Evolutionary conservation across 2,329 filamentous ascomycete genomes (phyloP).

Genomic region (Camillea tinctor): DNA sequence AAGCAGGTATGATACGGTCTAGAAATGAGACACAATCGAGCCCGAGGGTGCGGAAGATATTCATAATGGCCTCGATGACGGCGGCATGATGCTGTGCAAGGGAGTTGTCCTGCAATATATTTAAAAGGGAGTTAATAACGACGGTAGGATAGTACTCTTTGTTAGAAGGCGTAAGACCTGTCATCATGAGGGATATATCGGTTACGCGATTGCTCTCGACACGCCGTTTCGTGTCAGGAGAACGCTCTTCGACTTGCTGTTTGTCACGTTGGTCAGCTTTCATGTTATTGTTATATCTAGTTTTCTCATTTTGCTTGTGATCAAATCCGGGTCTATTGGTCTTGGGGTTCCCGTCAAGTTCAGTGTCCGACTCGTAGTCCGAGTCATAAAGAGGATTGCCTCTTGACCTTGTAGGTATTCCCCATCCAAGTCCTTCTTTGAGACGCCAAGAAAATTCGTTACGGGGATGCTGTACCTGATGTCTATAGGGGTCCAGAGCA

Average conservation of each 20-base stretch:
- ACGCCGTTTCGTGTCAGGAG: slow-evolving; percentile 73
- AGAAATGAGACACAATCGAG: slow-evolving; percentile 95
- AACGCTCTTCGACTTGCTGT: slow-evolving; percentile 82
- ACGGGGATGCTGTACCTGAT: slow-evolving; percentile 56
- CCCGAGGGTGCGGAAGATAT: slow-evolving; percentile 94
- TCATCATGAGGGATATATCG: slow-evolving; percentile 98
- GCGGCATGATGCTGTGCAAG: slow-evolving; percentile 87
- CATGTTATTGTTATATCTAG: not conserved
- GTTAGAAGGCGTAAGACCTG: slow-evolving; percentile 89
- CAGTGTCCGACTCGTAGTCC: slow-evolving; percentile 7
- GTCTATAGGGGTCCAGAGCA: slow-evolving; percentile 92
- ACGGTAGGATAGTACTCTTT: slow-evolving; percentile 99
- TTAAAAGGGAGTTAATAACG: slow-evolving; percentile 91
- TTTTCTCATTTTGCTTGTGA: not conserved
- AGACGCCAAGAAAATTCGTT: slow-evolving; percentile 15
- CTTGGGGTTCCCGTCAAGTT: not conserved
- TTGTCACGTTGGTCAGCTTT: slow-evolving; percentile 19
- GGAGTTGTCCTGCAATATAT: slow-evolving; percentile 88
- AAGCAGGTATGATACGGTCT: slow-evolving; percentile 89
- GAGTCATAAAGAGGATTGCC: slow-evolving; percentile 12
- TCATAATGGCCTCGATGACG: slow-evolving; percentile 97
- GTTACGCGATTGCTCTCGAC: slow-evolving; percentile 68
- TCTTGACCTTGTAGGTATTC: slow-evolving; percentile 5
- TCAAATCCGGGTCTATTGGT: slow-evolving; percentile 12
- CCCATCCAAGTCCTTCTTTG: slow-evolving; percentile 8